Base-by-base conservation (phyloP, 208 protist species). In the Crithidia bombi region DNA sequence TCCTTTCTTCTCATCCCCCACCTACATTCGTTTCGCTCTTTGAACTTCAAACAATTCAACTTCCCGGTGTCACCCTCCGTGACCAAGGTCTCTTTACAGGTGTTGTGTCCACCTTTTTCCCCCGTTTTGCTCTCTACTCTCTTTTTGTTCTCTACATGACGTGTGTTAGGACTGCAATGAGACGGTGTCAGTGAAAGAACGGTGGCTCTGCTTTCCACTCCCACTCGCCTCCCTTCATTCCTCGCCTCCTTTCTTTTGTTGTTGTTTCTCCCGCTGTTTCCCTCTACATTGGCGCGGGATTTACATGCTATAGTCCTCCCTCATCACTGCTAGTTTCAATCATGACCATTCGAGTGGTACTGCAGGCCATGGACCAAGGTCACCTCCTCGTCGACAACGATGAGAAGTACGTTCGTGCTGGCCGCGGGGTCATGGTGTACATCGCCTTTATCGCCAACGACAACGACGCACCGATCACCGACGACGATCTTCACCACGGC, bases 351-450 rank as follows among this genome's bases (percentile, higher is more conserved):
- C 87, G 88, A 15, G 50, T 92, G 32, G 75, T 94, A 7, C 62
- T 93, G 43, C 92, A 96, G 70, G 79, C 76, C 14, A 81, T 96
- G 65, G 85, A 87, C 51, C 80, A 87, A 65, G 92, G 41, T 28
- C 58, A 81, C 12, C 59, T 96, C 38, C 85, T 95, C 5, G 81
- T 94, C 5, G 83, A 93, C 63, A 96, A 96, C 75, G 74, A 78
- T 5, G 65, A 81, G 63, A 64, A 72, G 36, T 94, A 86, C 66
- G 86, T 86, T 9, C 71, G 70, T 41, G 65, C 78, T 9, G 84
- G 86, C 9, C 75, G 82, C 23, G 87, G 88, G 0, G 86, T 91
- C 32, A 65, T 94, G 57, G 50, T 96, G 26, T 96, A 93, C 71
- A 77, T 96, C 25, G 71, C 87, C 38, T 96, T 96, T 65, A 30